Conservation (phyloP, 192 early-diverging fungal genomes). For the Entophlyctis luteolus region DNA sequence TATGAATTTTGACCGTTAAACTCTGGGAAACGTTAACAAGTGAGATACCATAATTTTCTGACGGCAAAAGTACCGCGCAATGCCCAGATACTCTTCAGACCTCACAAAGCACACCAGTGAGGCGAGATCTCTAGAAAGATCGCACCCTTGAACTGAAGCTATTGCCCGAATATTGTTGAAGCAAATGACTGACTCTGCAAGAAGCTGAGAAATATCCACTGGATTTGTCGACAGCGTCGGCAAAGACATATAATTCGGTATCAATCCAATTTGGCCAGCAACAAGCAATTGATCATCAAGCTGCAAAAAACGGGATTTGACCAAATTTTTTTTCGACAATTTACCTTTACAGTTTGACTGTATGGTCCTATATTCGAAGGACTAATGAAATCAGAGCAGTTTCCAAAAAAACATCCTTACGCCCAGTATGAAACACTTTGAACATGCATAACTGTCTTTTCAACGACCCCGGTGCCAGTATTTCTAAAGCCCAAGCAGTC, state of each 20-base stretch:
- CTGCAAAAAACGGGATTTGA: too few relatives aligned
- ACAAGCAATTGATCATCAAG: conserved; percentile 58
- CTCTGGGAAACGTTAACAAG: not conserved
- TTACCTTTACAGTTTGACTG: conserved; percentile 65
- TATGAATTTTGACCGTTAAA: not conserved
- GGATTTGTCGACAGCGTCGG: conserved; percentile 28
- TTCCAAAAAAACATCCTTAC: conserved; percentile 25
- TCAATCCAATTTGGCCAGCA: conserved; percentile 76
- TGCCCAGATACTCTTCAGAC: conserved; percentile 21
- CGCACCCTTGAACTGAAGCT: conserved; percentile 30
- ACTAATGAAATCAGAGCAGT: conserved; percentile 16
- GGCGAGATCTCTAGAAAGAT: conserved; percentile 27
- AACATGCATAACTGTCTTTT: conserved; percentile 58
- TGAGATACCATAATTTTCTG: conserved; percentile 10
- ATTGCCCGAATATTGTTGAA: conserved; percentile 55
- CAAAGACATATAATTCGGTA: conserved; percentile 60
- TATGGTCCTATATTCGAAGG: conserved; percentile 87
- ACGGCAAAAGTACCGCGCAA: conserved; percentile 39
- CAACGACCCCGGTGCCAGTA: not conserved
- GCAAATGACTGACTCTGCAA: conserved; percentile 49
- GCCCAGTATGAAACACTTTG: conserved; percentile 87
- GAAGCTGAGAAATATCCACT: conserved; percentile 33
- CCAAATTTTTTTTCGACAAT: conserved; percentile 5
- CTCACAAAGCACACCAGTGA: conserved; percentile 62
- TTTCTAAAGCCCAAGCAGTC: conserved; percentile 54